These are phyloP conservation scores for Aspergillus biplanus DNA, from an alignment of 495 filamentous ascomycete species.

Conservation along the genomic window DNA sequence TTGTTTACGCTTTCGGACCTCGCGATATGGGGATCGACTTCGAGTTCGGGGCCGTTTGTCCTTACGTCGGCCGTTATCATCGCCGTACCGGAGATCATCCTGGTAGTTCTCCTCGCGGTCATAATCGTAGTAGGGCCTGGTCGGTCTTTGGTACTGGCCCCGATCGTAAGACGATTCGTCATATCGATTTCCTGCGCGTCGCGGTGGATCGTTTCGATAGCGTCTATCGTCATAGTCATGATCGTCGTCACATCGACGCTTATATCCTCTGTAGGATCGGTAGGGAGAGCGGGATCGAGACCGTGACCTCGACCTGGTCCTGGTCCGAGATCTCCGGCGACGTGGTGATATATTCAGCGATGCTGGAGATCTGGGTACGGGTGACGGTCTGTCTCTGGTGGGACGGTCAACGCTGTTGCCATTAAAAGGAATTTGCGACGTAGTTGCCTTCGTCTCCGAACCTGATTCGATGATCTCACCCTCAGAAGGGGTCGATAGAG, in stretches of 20 bases:
- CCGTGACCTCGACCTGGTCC: constrained; percentile 36
- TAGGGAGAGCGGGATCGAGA: constrained; percentile 48
- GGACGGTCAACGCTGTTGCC: constrained; percentile 77
- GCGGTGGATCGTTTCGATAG: constrained; percentile 52
- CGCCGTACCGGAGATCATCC: constrained; percentile 53
- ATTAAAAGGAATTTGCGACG: constrained; percentile 75
- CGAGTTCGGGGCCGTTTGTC: constrained; percentile 69
- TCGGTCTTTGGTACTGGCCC: constrained; percentile 33
- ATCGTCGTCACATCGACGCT: constrained; percentile 66
- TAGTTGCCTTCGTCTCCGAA: constrained; percentile 71
- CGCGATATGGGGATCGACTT: constrained; percentile 60
- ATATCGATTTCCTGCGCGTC: constrained; percentile 40
- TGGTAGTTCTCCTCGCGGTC: constrained; percentile 60
- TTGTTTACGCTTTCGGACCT: constrained; percentile 46
- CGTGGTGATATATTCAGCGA: constrained; percentile 47
- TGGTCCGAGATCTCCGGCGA: constrained; percentile 44
- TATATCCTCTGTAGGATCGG: constrained; percentile 59
- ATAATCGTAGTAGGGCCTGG: constrained; percentile 64
- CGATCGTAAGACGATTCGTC: constrained; percentile 40
- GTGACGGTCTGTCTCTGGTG: constrained; percentile 57
- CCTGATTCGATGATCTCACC: constrained; percentile 85
- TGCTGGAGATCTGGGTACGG: constrained; percentile 55
- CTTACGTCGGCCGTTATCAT: constrained; percentile 59
- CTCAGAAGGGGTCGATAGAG: constrained; percentile 62
- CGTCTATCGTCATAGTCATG: constrained; percentile 50